Evolutionary conservation across 2,329 filamentous ascomycete genomes (phyloP), one percentile per base, ranked within the genome.

Genomic region (Pestalotiopsis fici): DNA sequence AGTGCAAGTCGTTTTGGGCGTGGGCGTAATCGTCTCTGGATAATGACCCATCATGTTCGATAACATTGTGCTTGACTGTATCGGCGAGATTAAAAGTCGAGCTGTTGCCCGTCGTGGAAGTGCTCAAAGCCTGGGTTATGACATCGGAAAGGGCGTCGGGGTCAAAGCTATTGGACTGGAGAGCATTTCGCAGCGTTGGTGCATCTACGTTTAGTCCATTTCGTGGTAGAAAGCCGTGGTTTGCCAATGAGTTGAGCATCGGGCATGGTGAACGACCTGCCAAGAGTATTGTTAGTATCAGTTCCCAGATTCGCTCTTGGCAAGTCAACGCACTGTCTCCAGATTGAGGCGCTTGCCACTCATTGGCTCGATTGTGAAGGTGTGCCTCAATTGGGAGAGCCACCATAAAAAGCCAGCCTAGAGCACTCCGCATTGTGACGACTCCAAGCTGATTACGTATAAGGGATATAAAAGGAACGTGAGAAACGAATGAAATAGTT

Each of bases 71-170:
- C 21, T 55, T 55, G 50, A 54, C 50, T n/a, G 60, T 54, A 28
- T 68, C 67, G n/a, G 43, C 59, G 27, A 68, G 67, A 31, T 68
- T 64, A 54, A 68, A 68, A 2, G 66, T 68, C 15, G 39, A 37
- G 47, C 55, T 65, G 31, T 31, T 54, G 4, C 63, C 59, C 18
- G 59, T 68, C 35, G 63, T 35, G 5, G 66, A 68, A 2, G 50
- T 50, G 21, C 21, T 28, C 9, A 65, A 47, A 3, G 37, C 59
- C 23, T 28, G n/a, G 11, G 25, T 12, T 15, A 65, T 65, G 35
- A 65, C 21, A 47, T 39, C 25, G 21, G 54, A n/a, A 27, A 65
- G 50, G 18, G 63, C 55, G 37, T 27, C 31, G 27, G 64, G 18
- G 28, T 61, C 59, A n/a, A 68, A 68, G 59, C 61, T 65, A 15